Evolutionary conservation across 768 basidiomycete genomes (phyloP).

Genomic region (Phallus indusiatus): DNA sequence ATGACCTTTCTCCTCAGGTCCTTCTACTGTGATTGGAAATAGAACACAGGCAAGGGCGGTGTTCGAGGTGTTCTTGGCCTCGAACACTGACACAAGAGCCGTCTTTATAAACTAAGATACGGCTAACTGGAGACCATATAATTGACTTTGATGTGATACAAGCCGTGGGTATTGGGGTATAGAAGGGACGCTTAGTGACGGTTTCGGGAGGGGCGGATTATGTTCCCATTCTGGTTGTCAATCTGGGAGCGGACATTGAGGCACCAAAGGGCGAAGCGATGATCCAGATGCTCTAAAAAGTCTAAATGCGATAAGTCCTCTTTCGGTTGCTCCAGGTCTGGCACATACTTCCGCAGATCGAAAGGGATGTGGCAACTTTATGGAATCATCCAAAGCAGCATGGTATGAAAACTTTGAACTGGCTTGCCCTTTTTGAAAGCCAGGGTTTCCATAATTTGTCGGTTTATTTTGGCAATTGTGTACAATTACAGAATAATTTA

Average conservation of each 20-base stretch:
- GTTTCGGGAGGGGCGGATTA: background rate
- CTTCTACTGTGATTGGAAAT: too few species aligned
- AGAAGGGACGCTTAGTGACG: conserved; percentile 2
- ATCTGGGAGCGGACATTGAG: background rate
- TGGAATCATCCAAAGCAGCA: background rate
- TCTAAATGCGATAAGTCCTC: conserved; percentile 4
- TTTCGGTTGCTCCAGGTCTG: background rate
- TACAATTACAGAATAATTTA: too few species aligned
- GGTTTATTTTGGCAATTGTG: too few species aligned
- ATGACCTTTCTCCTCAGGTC: too few species aligned
- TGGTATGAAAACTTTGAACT: too few species aligned
- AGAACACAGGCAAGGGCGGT: background rate
- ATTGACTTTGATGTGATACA: background rate
- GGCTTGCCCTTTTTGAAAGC: too few species aligned
- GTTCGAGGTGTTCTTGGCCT: background rate
- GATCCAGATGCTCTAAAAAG: conserved; percentile 1
- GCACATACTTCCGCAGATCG: background rate
- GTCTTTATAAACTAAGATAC: background rate
- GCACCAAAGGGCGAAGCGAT: background rate
- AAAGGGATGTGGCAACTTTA: background rate
- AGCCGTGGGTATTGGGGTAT: conserved; percentile 2
- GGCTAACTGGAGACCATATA: background rate
- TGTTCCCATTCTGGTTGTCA: background rate
- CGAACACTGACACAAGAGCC: too few species aligned
- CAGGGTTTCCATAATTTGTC: too few species aligned